phyloP scores from a whole-genome alignment of 768 basidiomycete species.

The Rhizopogon sp. region DNA sequence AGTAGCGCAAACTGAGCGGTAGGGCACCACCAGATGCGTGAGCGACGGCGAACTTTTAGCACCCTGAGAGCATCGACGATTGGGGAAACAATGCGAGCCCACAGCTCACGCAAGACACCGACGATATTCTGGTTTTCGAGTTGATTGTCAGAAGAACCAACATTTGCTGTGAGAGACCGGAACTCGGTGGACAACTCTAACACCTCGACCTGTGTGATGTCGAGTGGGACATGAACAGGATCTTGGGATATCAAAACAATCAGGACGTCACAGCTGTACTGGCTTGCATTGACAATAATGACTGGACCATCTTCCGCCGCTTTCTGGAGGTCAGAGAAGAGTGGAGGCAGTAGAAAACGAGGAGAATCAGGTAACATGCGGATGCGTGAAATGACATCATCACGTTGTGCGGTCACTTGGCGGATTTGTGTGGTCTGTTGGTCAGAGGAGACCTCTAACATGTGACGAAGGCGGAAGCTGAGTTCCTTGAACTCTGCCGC shows the following conservation, averaged over 20 bases:
- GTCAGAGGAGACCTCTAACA: slow-evolving; percentile 3
- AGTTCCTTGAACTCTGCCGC: slow-evolving; percentile 17
- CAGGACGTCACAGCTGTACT: slow-evolving; percentile 3
- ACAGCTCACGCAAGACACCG: too few relatives aligned
- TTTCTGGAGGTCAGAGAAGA: slow-evolving; percentile 1
- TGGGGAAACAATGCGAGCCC: too few relatives aligned
- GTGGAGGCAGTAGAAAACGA: slow-evolving; percentile 7
- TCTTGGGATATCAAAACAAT: neutral
- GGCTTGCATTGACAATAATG: neutral
- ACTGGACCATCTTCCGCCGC: slow-evolving; percentile 2
- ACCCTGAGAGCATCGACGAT: too few relatives aligned
- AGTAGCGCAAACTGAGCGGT: slow-evolving; percentile 25
- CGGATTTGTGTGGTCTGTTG: slow-evolving; percentile 9
- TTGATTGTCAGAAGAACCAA: too few relatives aligned
- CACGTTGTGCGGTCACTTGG: slow-evolving; percentile 12
- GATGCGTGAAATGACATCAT: slow-evolving; percentile 15
- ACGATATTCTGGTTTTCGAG: too few relatives aligned
- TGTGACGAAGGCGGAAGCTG: neutral
- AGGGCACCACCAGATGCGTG: slow-evolving; percentile 3
- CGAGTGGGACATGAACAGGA: neutral
- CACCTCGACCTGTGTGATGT: neutral
- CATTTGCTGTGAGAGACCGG: neutral
- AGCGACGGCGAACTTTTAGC: slow-evolving; percentile 4
- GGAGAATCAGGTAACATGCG: slow-evolving; percentile 10
- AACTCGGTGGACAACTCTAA: neutral